Conservation (phyloP, 495 filamentous ascomycete genomes). For the Hyaloscypha hepaticicola region DNA sequence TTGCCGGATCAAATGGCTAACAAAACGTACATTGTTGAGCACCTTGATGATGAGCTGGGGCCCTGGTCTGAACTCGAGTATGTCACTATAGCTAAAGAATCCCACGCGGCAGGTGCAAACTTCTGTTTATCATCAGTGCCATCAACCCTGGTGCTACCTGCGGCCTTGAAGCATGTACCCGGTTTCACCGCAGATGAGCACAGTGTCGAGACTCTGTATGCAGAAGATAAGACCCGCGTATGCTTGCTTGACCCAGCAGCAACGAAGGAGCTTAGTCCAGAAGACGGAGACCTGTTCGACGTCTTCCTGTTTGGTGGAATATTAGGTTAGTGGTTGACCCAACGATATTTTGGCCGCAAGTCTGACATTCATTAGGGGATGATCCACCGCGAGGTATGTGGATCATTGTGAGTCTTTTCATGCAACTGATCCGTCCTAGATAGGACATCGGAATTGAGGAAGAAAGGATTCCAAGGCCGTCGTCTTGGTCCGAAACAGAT, state of each 20-base stretch:
- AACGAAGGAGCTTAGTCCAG: slow-evolving; percentile 72
- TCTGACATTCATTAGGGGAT: slow-evolving; percentile 60
- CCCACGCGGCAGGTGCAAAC: slow-evolving; percentile 58
- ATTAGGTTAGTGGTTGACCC: slow-evolving; percentile 60
- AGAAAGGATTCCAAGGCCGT: slow-evolving; percentile 87
- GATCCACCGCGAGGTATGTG: slow-evolving; percentile 86
- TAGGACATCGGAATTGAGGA: slow-evolving; percentile 86
- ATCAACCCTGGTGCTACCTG: slow-evolving; percentile 61
- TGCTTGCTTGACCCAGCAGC: slow-evolving; percentile 90
- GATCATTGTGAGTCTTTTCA: not conserved
- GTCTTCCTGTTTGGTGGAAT: slow-evolving; percentile 96
- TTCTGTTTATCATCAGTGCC: slow-evolving; percentile 89
- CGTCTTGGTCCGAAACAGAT: slow-evolving; percentile 92
- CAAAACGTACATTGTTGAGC: slow-evolving; percentile 85
- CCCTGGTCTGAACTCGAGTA: slow-evolving; percentile 93
- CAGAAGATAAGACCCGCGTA: slow-evolving; percentile 62
- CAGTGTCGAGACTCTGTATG: slow-evolving; percentile 78
- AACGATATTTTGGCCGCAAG: not conserved
- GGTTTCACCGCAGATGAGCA: slow-evolving; percentile 65
- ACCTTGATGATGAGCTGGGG: slow-evolving; percentile 91
- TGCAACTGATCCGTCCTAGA: slow-evolving; percentile 50
- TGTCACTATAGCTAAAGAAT: slow-evolving; percentile 78
- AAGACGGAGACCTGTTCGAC: slow-evolving; percentile 80
- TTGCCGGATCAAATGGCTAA: slow-evolving; percentile 18
- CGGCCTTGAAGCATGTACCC: slow-evolving; percentile 53